Evolutionary conservation across 371 early-diverging fungal genomes (phyloP), one percentile per base, ranked within the genome.

Genomic region (Dinochytrium kinnereticum): DNA sequence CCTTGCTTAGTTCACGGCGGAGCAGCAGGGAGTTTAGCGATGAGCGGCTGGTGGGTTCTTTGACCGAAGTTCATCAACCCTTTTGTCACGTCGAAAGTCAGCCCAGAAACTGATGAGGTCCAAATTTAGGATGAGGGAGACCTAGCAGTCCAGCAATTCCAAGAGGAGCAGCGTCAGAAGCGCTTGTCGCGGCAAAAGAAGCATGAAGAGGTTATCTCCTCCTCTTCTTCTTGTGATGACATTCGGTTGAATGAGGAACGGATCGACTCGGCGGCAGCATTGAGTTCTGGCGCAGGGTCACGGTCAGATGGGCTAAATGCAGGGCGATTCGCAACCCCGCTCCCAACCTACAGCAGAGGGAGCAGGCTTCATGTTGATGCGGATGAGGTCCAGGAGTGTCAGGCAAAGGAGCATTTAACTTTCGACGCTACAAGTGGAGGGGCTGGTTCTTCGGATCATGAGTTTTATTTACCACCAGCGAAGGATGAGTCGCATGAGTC

Each of bases 131-230:
- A 13, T 57, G 57, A 57, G 57, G 31, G 57, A 15, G 57, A 57
- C 26, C 10, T 24, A 19, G 68, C 53, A 31, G 49, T 74, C 3
- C 21, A 3, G 24, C 15, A 37, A 10, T 74, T 74, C 36, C 68
- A 68, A 34, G 59, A 68, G 26, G 69, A 74, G 24, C 68, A 68
- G 37, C 55, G 74, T 1, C 30, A 49, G 13, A 68, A 69, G 13
- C 51, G 59, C 28, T 59, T 74, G 17, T 55, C 68, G 50, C 55
- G 74, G 24, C 74, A 74, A 33, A 28, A 57, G 21, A 68, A 51
- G 26, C 61, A 68, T 24, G 74, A 74, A n/a, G 74, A 68, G 38
- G 31, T 57, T 24, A 7, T 44, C 7, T 44, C 44, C 44, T 19
- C 44, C 7, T 13, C 44, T 13, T 7, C 13, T 7, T 44, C 44